These are phyloP conservation scores for Fagopyrum tataricum DNA, from an alignment of 148 eudicot species.

Conservation along the genomic window DNA sequence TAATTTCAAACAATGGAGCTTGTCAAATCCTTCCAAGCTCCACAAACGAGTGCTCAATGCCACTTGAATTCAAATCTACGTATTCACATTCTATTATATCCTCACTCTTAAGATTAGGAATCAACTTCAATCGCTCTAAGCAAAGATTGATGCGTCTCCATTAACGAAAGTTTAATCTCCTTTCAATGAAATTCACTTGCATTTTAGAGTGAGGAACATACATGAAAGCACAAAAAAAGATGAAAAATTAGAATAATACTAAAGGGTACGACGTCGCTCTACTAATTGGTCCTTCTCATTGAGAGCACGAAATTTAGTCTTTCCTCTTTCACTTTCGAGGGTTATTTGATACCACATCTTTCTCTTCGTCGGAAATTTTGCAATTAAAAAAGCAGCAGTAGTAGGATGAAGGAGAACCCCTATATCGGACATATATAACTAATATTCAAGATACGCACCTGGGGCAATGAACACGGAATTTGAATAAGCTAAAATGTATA, in stretches of 20 bases:
- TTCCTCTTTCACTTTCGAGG: slow-evolving; percentile 46
- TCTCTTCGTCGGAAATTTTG: slow-evolving; percentile 8
- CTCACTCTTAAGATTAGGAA: slow-evolving; percentile 40
- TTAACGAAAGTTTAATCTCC: slow-evolving; percentile 55
- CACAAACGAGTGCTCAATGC: slow-evolving; percentile 32
- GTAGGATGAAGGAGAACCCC: slow-evolving; percentile 56
- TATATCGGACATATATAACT: slow-evolving; percentile 55
- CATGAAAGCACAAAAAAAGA: background rate
- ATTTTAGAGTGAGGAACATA: background rate
- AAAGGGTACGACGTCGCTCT: slow-evolving; percentile 55
- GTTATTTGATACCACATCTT: slow-evolving; percentile 14
- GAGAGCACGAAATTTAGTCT: slow-evolving; percentile 25
- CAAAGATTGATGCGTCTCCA: slow-evolving; percentile 64
- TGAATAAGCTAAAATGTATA: slow-evolving; percentile 43
- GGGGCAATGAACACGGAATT: slow-evolving; percentile 59
- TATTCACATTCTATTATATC: slow-evolving; percentile 25
- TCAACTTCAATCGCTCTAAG: slow-evolving; percentile 33
- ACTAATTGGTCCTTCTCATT: slow-evolving; percentile 64
- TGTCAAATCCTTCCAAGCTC: slow-evolving; percentile 74
- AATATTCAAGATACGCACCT: slow-evolving; percentile 62
- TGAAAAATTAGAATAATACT: background rate
- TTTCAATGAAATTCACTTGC: slow-evolving; percentile 19
- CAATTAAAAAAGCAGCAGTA: slow-evolving; percentile 71
- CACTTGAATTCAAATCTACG: slow-evolving; percentile 16
- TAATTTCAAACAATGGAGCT: slow-evolving; percentile 65